Base-by-base conservation (phyloP, 1,139 yeast species). In the Eremothecium sinecaudum region DNA sequence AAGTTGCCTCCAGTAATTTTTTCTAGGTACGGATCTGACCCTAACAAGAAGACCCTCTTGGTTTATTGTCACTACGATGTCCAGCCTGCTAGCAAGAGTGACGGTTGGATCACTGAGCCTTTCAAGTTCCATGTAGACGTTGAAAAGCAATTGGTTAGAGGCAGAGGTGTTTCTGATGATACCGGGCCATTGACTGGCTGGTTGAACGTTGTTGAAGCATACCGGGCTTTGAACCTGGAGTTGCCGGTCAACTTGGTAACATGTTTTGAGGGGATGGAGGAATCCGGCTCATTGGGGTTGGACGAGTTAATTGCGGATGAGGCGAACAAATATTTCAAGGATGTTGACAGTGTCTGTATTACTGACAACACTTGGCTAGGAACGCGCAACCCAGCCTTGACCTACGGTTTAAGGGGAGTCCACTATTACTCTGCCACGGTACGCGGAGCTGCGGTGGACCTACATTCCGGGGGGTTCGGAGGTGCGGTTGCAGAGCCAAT, bases 221-320 rank as follows among this genome's bases (percentile, higher is more conserved):
- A 87, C 64, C 75, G 70, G 40, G 82, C 77, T 48, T 72, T 84
- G 44, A 84, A 82, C 18, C 60, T 83, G 58, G 96, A 87, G 45
- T 69, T 92, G 39, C 99, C 99, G 19, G 97, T 90, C 45, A 90
- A 90, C 64, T 65, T 90, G 51, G 73, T 84, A 35, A 80, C 82
- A 56, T 84, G 96, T 62, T 90, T 90, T 53, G 99, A 90, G 66
- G 98, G 98, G 42, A 90, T 90, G 99, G 99, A 90, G 64, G 99
- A 90, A 63, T 78, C 87, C 45, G 99, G 99, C 14, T 84, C 96
- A 19, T 63, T 83, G 35, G 97, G 98, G 18, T 72, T 90, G 48
- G 98, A 90, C 46, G 76, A 67, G 26, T 71, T 90, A 53, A 80
- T 90, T 53, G 77, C 77, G 33, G 61, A 66, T 32, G 97, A 92